Base-by-base conservation (phyloP, 83 land plant species). In the Diphasiastrum complanatum region DNA sequence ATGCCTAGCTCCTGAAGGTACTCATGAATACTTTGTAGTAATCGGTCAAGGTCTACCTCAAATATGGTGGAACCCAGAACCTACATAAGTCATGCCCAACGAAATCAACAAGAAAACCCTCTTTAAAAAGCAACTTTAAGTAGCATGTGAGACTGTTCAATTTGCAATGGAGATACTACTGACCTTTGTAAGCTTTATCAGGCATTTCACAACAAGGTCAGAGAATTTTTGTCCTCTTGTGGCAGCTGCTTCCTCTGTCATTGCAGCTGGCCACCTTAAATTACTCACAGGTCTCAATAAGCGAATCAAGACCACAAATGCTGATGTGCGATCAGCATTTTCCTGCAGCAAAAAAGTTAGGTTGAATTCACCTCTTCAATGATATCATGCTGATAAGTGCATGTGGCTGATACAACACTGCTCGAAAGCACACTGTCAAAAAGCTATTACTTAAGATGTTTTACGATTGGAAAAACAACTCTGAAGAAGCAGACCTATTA, bases 311-410 rank as follows among this genome's bases (percentile, higher is more conserved):
- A 95, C 99, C 45, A 84, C 97, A 78, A 95, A 95, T 33, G 99
- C 95, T 36, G 97, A 82, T 12, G 99, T 95, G 19, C 99, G 86
- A 20, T 89, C 97, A 10, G 97, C 99, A 76, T 95, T 95, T 64
- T 95, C 99, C 99, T 93, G 99, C 34, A 72, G 34, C 3, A 1
- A 12, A 19, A 46, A 14, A 61, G 18, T 24, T 11, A 62, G 45
- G 45, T 2, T 58, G 14, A n/a, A n/a, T n/a, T n/a, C n/a, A n/a
- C n/a, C n/a, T n/a, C n/a, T n/a, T n/a, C n/a, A n/a, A n/a, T n/a
- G n/a, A n/a, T n/a, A n/a, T n/a, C n/a, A n/a, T n/a, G n/a, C n/a
- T n/a, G n/a, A n/a, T n/a, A n/a, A n/a, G n/a, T n/a, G n/a, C n/a
- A n/a, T n/a, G n/a, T n/a, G n/a, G n/a, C n/a, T n/a, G n/a, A n/a